Conservation (phyloP, 371 early-diverging fungal genomes). For the Lichtheimia ornata region DNA sequence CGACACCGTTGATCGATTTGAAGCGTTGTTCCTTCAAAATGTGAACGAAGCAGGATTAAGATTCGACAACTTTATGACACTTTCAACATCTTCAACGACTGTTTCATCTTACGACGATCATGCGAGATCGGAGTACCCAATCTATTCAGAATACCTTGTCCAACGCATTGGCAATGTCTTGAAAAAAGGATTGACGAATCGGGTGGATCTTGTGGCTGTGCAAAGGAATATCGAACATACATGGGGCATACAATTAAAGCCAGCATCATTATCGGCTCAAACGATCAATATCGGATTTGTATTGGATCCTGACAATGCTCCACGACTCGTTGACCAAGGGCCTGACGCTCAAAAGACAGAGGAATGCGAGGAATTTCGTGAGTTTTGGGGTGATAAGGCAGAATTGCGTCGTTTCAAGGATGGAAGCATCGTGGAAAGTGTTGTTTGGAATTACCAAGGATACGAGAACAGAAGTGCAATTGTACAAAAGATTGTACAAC, state of each 20-base stretch:
- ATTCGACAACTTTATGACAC: conserved; percentile 66
- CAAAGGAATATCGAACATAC: conserved; percentile 27
- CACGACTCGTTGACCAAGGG: conserved; percentile 78
- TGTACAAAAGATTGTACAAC: conserved; percentile 77
- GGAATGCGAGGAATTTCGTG: conserved; percentile 69
- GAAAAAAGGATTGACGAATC: conserved; percentile 67
- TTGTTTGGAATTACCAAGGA: conserved; percentile 78
- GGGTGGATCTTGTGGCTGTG: conserved; percentile 60
- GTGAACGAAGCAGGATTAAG: conserved; percentile 62
- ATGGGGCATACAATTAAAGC: conserved; percentile 38
- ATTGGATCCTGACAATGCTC: conserved; percentile 66
- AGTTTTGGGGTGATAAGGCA: conserved; percentile 84
- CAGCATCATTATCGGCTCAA: conserved; percentile 14
- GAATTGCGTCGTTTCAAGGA: conserved; percentile 89
- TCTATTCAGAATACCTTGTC: conserved; percentile 53
- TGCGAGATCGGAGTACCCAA: conserved; percentile 62
- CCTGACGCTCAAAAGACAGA: conserved; percentile 69
- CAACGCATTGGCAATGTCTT: conserved; percentile 54
- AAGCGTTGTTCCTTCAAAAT: conserved; percentile 70
- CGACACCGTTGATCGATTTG: conserved; percentile 71
- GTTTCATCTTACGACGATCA: conserved; percentile 43
- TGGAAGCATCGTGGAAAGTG: conserved; percentile 81
- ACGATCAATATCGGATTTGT: conserved; percentile 62
- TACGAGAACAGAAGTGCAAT: conserved; percentile 75
- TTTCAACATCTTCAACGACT: conserved; percentile 15